These are phyloP conservation scores for Sisymbrium irio DNA, from an alignment of 345 rosid genomes.

Conservation along the genomic window DNA sequence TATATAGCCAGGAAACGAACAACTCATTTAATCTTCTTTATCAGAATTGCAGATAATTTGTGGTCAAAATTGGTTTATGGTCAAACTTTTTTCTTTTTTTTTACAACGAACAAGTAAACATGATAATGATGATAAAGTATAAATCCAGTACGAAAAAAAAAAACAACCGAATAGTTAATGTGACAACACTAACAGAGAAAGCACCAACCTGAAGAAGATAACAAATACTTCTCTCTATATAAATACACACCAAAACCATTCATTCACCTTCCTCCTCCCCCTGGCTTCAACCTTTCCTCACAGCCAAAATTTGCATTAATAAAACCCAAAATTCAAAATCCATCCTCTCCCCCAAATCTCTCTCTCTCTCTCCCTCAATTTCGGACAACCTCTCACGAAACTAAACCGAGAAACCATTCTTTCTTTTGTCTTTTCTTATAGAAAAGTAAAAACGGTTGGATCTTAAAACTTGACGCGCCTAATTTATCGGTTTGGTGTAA, in stretches of 20 bases:
- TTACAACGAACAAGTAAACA: background rate
- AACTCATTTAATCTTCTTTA: background rate
- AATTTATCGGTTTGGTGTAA: constrained; percentile 10
- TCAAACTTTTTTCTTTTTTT: background rate
- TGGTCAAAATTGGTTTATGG: background rate
- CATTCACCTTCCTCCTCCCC: background rate
- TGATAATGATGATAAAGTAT: background rate
- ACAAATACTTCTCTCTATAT: constrained; percentile 8
- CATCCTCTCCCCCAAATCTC: too few species aligned
- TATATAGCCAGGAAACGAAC: background rate
- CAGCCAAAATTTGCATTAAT: background rate
- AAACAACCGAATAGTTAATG: background rate
- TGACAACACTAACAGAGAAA: constrained; percentile 6
- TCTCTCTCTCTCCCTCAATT: constrained; percentile 20
- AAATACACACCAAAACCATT: background rate
- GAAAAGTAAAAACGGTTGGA: constrained; percentile 1
- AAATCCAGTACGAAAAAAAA: background rate
- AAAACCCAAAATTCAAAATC: background rate
- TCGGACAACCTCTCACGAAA: constrained; percentile 20
- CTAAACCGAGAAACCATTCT: background rate
- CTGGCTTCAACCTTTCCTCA: background rate
- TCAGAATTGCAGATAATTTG: background rate
- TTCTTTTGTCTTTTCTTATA: background rate
- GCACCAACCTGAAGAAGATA: constrained; percentile 3
- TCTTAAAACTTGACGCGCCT: background rate